Evolutionary conservation across 495 filamentous ascomycete species (phyloP).

Genomic region (Haplographium delicatum): DNA sequence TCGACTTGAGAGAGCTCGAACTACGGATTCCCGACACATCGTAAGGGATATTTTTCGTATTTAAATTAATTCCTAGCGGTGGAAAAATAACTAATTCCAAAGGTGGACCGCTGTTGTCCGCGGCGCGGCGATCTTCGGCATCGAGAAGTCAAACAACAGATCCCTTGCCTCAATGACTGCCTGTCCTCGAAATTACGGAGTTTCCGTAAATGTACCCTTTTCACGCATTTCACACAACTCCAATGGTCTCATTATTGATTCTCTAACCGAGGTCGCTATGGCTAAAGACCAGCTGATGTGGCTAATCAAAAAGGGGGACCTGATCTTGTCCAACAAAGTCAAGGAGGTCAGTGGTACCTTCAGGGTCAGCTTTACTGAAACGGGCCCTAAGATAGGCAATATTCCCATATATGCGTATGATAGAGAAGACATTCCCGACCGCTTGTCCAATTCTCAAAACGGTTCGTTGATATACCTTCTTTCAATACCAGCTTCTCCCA

Average conservation of each 20-base stretch:
- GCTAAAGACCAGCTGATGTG: slow-evolving; percentile 11
- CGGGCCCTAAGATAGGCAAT: neutral
- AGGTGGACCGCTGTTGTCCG: slow-evolving; percentile 15
- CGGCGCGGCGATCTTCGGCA: slow-evolving; percentile 16
- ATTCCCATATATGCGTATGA: slow-evolving; percentile 16
- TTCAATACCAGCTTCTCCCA: neutral
- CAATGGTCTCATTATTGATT: slow-evolving; percentile 1
- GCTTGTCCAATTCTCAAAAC: slow-evolving; percentile 4
- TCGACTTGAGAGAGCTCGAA: slow-evolving; percentile 5
- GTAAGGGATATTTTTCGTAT: slow-evolving; percentile 7
- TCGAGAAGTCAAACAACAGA: slow-evolving; percentile 11
- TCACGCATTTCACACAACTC: slow-evolving; percentile 1
- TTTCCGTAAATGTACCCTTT: slow-evolving; percentile 3
- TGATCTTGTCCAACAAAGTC: slow-evolving; percentile 10
- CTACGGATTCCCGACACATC: slow-evolving; percentile 9
- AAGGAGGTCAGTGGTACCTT: slow-evolving; percentile 2
- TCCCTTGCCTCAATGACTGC: slow-evolving; percentile 3
- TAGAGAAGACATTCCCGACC: slow-evolving; percentile 2
- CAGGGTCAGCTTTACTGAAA: slow-evolving; percentile 2
- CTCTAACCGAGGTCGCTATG: neutral
- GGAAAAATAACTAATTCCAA: neutral
- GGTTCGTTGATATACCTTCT: slow-evolving; percentile 3
- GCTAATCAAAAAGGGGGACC: slow-evolving; percentile 16
- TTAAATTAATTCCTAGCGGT: neutral
- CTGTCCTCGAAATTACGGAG: slow-evolving; percentile 12